These are phyloP conservation scores for Coprinopsis marcescibilis DNA, from an alignment of 768 basidiomycete genomes.

Conservation along the genomic window DNA sequence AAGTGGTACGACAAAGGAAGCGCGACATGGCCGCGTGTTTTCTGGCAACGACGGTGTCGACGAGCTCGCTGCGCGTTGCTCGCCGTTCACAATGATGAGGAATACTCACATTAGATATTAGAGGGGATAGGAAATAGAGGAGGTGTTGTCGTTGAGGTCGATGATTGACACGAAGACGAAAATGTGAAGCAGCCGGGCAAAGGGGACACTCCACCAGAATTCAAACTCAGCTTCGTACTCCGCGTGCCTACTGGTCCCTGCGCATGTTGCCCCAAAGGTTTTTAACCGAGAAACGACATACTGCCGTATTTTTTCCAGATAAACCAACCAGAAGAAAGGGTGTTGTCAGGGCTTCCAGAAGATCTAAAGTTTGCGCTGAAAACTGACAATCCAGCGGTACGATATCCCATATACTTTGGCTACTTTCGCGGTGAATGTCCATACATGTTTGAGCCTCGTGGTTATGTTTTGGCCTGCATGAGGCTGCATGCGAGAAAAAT, in stretches of 20 bases:
- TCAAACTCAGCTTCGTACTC: slow-evolving; percentile 40
- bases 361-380: too few relatives aligned
- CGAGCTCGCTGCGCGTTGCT: slow-evolving; percentile 5
- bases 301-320: too few relatives aligned
- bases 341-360: too few relatives aligned
- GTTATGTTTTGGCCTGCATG: too few relatives aligned
- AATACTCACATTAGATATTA: slow-evolving; percentile 43
- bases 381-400: too few relatives aligned
- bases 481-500: too few relatives aligned
- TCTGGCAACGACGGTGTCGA: slow-evolving; percentile 6
- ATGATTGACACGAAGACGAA: slow-evolving; percentile 44
- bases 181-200: slow-evolving; percentile 33
- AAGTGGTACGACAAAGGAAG: slow-evolving; percentile 46
- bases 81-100: slow-evolving; percentile 15
- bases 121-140: slow-evolving; percentile 22
- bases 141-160: slow-evolving; percentile 37
- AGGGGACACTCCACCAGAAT: slow-evolving; percentile 35
- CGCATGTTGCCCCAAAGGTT: too few relatives aligned
- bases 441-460: too few relatives aligned
- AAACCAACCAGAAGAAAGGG: too few relatives aligned
- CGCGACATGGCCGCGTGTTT: slow-evolving; percentile 28
- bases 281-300: too few relatives aligned
- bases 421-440: too few relatives aligned
- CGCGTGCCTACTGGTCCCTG: slow-evolving; percentile 37
- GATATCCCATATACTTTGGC: too few relatives aligned